Base-by-base conservation (phyloP, 192 early-diverging fungal species). In the Phycomyces nitens region DNA sequence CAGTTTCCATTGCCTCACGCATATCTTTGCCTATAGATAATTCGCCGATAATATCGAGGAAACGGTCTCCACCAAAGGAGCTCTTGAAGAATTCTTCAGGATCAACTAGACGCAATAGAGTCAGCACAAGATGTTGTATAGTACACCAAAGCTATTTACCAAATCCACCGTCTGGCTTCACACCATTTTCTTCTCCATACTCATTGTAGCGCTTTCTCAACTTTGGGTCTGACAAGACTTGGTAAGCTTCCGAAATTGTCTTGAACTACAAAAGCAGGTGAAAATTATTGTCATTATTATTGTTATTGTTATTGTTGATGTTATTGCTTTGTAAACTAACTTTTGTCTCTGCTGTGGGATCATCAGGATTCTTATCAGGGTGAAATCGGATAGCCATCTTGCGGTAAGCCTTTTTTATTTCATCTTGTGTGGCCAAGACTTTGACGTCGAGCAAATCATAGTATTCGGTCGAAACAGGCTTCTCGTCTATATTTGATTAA, bases 11-110 rank as follows among this genome's bases (percentile, higher is more conserved):
- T 24, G 91, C 92, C 49, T 93, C 89, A 53, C 85, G 86, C 77
- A 99, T 94, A 63, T 98, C 95, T 53, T 86, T 80, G 34, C 93
- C 94, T 65, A 99, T 95, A 18, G 92, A 94, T 56, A 99, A 93
- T 69, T 98, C 97, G 29, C 97, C 97, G 76, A 99, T 96, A 72
- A 98, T 89, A 74, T 92, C 89, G n/a, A 90, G 84, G 81, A 99
- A 99, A 53, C 91, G 88, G 69, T 98, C 97, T 38, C 95, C 95
- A 56, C 97, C 97, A 82, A 99, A 99, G 53, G 92, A 89, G 80
- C 94, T 88, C 66, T 82, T 90, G 76, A 99, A 99, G 80, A 99
- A 98, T 58, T 91, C 91, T 52, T 90, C 86, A 16, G 97, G 93
- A 64, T 99, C 94, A 42, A 93, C 86, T 82, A 85, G 80, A 24